These are phyloP conservation scores for Rhamnella rubrinervis DNA, from an alignment of 331 rosid genomes.

Conservation along the genomic window DNA sequence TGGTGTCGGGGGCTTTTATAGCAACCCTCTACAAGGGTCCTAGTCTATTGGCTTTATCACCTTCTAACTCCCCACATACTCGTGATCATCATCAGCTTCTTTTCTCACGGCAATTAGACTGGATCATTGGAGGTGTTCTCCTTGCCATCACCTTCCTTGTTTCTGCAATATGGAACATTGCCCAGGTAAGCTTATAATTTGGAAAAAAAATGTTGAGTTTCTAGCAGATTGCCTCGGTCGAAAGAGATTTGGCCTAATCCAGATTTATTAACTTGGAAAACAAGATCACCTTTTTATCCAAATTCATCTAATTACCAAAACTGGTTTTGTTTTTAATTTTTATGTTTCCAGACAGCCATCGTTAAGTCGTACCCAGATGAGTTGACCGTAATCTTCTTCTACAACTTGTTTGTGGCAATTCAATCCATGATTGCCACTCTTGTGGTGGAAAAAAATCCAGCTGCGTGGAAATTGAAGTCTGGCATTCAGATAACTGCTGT, in stretches of 20 bases:
- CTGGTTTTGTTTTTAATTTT: background rate
- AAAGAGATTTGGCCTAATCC: no score
- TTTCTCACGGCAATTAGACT: constrained; percentile 6
- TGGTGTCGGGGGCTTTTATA: constrained; percentile 33
- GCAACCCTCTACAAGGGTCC: constrained; percentile 40
- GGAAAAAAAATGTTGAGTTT: background rate
- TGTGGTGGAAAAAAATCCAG: constrained; percentile 20
- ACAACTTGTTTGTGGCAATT: constrained; percentile 20
- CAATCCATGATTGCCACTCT: constrained; percentile 9
- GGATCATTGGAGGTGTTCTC: constrained; percentile 38
- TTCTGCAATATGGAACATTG: constrained; percentile 31
- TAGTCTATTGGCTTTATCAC: constrained; percentile 5
- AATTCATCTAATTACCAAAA: no score
- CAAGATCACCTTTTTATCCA: no score
- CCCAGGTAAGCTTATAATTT: constrained; percentile 23
- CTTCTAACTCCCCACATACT: background rate
- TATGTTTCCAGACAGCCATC: constrained; percentile 6
- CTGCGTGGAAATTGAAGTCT: constrained; percentile 28
- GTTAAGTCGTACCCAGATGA: constrained; percentile 16
- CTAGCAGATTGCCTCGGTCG: no score
- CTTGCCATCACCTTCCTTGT: constrained; percentile 20
- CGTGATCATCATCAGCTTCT: background rate
- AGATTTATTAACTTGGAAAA: no score
- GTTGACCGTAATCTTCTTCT: constrained; percentile 25
- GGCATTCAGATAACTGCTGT: constrained; percentile 30